Conservation (phyloP, 345 rosid genomes). For the Corchorus olitorius region DNA sequence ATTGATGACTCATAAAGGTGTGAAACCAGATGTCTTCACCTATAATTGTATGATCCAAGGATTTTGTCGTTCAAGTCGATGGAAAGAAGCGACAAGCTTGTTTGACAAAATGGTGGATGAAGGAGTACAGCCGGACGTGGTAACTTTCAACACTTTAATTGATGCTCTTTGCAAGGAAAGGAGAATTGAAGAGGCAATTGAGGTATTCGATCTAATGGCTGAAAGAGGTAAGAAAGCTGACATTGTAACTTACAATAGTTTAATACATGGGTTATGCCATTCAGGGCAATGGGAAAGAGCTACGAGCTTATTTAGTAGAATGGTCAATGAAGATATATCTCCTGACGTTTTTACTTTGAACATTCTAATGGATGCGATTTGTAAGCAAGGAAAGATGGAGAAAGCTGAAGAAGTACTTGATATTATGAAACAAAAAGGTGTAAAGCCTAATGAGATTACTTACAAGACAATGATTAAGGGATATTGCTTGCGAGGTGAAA, state of each 20-base stretch:
- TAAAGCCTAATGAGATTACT: slow-evolving; percentile 2
- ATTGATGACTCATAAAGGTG: no score
- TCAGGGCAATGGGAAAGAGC: not conserved
- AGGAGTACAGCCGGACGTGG: no score
- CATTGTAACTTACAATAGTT: no score
- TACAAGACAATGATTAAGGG: not conserved
- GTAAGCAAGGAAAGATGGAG: not conserved
- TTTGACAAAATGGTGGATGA: no score
- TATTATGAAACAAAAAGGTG: not conserved
- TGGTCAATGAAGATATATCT: not conserved
- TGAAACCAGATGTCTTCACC: no score
- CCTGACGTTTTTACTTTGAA: not conserved
- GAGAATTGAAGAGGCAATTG: not conserved
- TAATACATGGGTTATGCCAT: no score
- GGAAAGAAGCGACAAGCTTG: no score
- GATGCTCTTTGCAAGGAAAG: not conserved
- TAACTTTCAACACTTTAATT: no score
- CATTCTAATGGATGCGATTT: not conserved
- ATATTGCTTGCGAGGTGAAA: not conserved
- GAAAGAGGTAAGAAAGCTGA: not conserved
- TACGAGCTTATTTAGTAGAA: not conserved
- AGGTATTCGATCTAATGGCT: not conserved
- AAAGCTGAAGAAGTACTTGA: not conserved
- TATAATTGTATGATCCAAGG: no score
- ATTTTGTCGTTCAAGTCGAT: no score